phyloP scores from a whole-genome alignment of 805 yeast species.

The Starmerella vitae region DNA sequence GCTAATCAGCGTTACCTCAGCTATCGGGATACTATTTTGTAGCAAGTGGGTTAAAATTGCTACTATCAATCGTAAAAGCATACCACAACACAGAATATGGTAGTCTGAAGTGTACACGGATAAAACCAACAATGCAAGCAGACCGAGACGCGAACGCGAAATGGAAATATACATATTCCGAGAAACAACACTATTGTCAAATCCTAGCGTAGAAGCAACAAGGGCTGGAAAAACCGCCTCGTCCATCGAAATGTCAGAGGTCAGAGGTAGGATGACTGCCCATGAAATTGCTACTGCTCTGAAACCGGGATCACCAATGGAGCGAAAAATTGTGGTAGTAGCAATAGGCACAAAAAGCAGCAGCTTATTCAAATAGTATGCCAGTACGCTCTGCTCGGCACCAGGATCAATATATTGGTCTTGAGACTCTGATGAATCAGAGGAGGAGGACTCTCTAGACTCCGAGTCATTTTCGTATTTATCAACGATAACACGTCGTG shows the following conservation, averaged over 20 bases:
- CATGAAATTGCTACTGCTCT: conserved; percentile 13
- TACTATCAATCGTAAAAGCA: conserved; percentile 9
- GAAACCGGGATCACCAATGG: conserved; percentile 12
- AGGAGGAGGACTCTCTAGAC: not conserved
- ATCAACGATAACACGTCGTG: too few species aligned
- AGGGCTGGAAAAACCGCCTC: conserved; percentile 17
- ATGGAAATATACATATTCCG: conserved; percentile 17
- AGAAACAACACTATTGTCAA: conserved; percentile 11
- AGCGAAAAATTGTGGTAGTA: conserved; percentile 7
- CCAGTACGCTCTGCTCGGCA: conserved; percentile 3
- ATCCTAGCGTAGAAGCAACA: conserved; percentile 13
- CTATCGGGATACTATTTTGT: conserved; percentile 11
- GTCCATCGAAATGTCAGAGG: conserved; percentile 16
- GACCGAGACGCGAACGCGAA: conserved; percentile 17
- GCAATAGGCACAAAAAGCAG: conserved; percentile 13
- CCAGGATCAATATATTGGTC: not conserved
- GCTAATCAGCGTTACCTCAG: conserved; percentile 15
- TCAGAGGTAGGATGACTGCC: conserved; percentile 13
- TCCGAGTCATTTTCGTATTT: too few species aligned
- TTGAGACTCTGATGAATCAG: too few species aligned
- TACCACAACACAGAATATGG: conserved; percentile 14
- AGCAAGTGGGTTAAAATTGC: conserved; percentile 2
- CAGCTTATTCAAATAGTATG: conserved; percentile 6
- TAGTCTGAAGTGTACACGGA: conserved; percentile 5
- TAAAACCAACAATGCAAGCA: conserved; percentile 10